These are phyloP conservation scores for Dalbergia cultrata DNA, from an alignment of 306 rosid genomes.

Conservation along the genomic window DNA sequence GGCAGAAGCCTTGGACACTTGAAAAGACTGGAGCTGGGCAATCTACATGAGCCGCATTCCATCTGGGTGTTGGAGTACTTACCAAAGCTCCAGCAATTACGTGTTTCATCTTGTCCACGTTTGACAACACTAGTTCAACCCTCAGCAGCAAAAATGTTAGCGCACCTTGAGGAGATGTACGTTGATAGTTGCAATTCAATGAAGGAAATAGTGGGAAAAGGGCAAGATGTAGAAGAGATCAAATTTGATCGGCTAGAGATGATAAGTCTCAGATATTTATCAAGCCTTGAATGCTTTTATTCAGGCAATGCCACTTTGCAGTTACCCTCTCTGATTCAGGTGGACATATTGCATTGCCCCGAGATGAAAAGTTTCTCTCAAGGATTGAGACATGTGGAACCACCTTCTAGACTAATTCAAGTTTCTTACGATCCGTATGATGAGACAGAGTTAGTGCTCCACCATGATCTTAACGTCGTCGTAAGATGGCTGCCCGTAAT, in stretches of 20 bases:
- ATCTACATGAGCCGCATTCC: not conserved
- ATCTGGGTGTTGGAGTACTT: not conserved
- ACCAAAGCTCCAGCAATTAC: not conserved
- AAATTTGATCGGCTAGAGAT: not conserved
- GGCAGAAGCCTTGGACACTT: not conserved
- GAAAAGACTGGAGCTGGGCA: rapidly evolving
- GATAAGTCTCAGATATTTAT: not conserved
- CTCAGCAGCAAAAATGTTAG: conserved; percentile 16
- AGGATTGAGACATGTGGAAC: not conserved
- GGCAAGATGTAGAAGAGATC: not conserved
- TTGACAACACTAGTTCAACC: conserved; percentile 33
- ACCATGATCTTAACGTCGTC: not conserved
- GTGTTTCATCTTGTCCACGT: not conserved
- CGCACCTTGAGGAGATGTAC: not conserved
- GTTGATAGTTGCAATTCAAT: not conserved
- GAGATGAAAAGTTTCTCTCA: conserved; percentile 3
- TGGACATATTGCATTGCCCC: not conserved
- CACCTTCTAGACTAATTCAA: not conserved
- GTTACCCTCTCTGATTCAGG: not conserved
- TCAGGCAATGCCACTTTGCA: not conserved
- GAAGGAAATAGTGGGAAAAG: conserved; percentile 9
- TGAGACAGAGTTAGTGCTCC: not conserved
- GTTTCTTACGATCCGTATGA: not conserved
- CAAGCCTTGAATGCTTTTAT: conserved; percentile 5
- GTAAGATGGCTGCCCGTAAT: no score